Evolutionary conservation across 2,329 filamentous ascomycete species (phyloP), one percentile per base, ranked within the genome.

Genomic region (Nectriaceae sp.): DNA sequence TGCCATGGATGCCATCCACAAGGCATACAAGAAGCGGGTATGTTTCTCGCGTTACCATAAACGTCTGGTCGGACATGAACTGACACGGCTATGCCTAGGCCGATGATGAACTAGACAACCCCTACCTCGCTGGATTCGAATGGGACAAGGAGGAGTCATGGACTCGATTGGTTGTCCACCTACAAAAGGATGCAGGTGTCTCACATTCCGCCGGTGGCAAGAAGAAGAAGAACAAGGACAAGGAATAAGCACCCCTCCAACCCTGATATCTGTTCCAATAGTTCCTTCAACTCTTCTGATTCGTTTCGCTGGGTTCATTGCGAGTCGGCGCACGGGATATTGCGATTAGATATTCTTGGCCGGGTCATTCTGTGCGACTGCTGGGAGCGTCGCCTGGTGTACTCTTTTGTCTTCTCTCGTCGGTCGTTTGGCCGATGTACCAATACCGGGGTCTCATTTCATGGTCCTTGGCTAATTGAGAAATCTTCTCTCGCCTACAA

Each of bases 11-110:
- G 93, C 90, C 64, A 97, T 97, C 74, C 80, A 96, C 80, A 97
- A 96, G 79, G 83, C 89, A 62, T 96, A 90, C 80, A 96, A 95
- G 83, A 97, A 97, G 84, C 88, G 92, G 83, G 93, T 92, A 73
- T 62, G 84, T 70, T 15, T 31, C 38, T 26, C 21, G 22, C 19
- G 26, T 42, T 13, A 15, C 21, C 21, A 26, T 5, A 40, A 33
- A 20, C 35, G 37, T 11, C 8, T n/a, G 11, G 2, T 8, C 10
- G 2, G 15, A 19, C 21, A 6, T 29, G 24, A 29, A 6, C 24
- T 29, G 24, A 29, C 24, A 6, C 24, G 13, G 6, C 6, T 13
- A 13, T 13, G 11, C 33, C 3, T 62, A 96, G 92, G 82, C 87
- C 52, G 93, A 97, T 65, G 93, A 97, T 69, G 93, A 97, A 71